phyloP scores from a whole-genome alignment of 2,329 filamentous ascomycete genomes.

The Leptoxyphium fumago region DNA sequence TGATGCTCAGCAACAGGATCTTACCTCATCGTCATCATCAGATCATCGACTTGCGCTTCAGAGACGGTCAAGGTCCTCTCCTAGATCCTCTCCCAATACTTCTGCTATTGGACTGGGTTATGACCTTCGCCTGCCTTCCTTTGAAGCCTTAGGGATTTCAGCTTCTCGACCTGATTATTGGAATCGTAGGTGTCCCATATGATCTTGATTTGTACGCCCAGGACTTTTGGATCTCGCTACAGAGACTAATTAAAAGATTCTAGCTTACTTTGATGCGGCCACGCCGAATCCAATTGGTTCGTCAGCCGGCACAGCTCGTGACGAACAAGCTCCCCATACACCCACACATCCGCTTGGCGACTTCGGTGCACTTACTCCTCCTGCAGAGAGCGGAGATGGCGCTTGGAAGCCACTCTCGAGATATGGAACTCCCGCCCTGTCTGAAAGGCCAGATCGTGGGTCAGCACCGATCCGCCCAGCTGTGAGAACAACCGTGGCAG shows the following conservation, averaged over 20 bases:
- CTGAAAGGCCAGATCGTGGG: background rate
- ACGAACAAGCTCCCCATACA: no score
- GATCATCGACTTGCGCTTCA: no score
- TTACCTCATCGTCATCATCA: no score
- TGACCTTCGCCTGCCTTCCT: constrained; percentile 37
- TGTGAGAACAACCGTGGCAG: background rate
- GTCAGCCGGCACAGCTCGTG: no score
- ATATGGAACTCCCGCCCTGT: background rate
- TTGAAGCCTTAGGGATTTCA: constrained; percentile 37
- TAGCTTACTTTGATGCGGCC: no score
- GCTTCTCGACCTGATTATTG: constrained; percentile 28
- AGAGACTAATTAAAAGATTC: no score
- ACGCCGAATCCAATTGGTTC: no score
- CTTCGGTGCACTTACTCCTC: constrained; percentile 31
- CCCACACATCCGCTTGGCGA: constrained; percentile 1
- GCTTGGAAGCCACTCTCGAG: constrained; percentile 18
- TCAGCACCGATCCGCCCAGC: background rate
- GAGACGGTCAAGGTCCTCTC: background rate
- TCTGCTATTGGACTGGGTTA: constrained; percentile 9
- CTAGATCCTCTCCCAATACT: constrained; percentile 1
- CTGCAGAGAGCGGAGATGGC: constrained; percentile 27
- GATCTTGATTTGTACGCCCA: no score
- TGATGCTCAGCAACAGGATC: no score
- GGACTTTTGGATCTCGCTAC: no score
- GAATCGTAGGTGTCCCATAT: no score